Percentiles rank a stretch among this genome's conserved stretches.
Conservation (phyloP, 2,329 filamentous ascomycete species). For the Orbilia quercus region DNA sequence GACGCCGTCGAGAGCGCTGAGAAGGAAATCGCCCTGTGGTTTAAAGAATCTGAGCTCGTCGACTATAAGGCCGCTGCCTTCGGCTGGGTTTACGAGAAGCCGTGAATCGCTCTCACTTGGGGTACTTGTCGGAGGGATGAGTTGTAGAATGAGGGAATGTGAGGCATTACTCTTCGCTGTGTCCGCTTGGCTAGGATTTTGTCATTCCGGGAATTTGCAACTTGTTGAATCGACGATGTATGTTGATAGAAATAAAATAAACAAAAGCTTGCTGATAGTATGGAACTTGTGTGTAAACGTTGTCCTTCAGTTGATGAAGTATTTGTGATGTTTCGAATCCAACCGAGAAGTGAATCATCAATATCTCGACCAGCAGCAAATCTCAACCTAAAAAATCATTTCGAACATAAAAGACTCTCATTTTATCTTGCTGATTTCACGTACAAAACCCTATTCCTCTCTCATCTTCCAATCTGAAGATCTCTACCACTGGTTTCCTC, state of each 20-base stretch:
- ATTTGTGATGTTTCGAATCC: no score
- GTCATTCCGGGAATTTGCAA: not conserved
- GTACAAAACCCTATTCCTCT: not conserved
- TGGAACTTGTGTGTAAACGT: no score
- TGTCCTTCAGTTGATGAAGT: no score
- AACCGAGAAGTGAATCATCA: no score
- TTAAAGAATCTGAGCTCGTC: constrained; percentile 82
- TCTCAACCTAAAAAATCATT: no score
- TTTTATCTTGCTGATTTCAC: no score
- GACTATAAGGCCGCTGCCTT: constrained; percentile 84
- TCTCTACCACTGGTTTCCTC: no score
- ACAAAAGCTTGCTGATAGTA: not conserved
- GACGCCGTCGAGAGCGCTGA: constrained; percentile 98
- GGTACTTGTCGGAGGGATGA: constrained; percentile 39
- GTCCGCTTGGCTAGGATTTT: not conserved
- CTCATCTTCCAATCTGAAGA: no score
- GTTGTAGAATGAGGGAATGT: constrained; percentile 59
- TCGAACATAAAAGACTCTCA: not conserved
- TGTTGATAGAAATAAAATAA: constrained; percentile 2
- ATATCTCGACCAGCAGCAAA: no score
- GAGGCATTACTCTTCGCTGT: not conserved
- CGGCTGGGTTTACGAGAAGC: constrained; percentile 97
- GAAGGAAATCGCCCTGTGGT: constrained; percentile 99
- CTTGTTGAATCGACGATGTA: not conserved
- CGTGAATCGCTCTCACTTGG: constrained; percentile 60